A percentile compares a stretch with the other conserved stretches of the same genome.
Conservation (phyloP, 2,329 filamentous ascomycete genomes). For the Trichoderma koningii region DNA sequence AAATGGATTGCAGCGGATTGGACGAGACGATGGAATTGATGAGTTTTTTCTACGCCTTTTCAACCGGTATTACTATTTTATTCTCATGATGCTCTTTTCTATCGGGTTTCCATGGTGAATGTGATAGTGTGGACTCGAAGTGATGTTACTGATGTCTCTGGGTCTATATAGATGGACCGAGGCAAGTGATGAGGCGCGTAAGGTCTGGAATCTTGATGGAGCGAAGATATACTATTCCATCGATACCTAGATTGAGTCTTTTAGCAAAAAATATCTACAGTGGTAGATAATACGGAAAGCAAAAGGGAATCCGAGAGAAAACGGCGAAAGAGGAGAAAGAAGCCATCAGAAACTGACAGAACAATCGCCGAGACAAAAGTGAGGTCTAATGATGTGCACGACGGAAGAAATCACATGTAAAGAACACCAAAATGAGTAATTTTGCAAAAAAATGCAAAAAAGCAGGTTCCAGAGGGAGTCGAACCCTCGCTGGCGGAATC, state of each 20-base stretch:
- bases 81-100: neutral
- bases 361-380: neutral
- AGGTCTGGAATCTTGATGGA: neutral
- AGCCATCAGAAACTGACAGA: no score
- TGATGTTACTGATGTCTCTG: neutral
- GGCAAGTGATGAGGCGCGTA: neutral
- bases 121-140: neutral
- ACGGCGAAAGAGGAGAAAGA: no score
- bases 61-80: neutral
- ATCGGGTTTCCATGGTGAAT: neutral
- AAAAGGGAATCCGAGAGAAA: no score
- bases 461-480: slow-evolving; percentile 28
- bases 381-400: no score
- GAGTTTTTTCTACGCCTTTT: slow-evolving; percentile 23
- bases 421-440: neutral
- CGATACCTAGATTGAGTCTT: no score
- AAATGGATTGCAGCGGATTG: slow-evolving; percentile 33
- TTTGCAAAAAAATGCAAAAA: neutral
- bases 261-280: no score
- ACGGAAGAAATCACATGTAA: no score
- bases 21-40: slow-evolving; percentile 24
- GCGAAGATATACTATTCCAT: neutral
- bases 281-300: no score
- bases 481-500: slow-evolving; percentile 30
- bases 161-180: neutral